Evolutionary conservation across 768 basidiomycete genomes (phyloP).

Genomic region (Mycena venus): DNA sequence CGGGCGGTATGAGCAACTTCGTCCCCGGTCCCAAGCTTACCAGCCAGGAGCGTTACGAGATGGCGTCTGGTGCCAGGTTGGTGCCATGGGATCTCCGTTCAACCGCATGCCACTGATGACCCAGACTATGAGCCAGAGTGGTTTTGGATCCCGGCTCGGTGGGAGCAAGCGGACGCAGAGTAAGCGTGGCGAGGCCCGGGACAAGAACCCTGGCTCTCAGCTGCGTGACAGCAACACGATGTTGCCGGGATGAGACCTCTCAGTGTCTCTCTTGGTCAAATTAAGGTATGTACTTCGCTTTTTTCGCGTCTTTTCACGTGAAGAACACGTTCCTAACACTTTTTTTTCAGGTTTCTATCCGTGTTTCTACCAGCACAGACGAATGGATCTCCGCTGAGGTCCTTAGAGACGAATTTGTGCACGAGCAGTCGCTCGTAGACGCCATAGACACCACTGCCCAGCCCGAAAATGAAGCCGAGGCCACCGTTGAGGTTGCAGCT

Average conservation of each 20-base stretch:
- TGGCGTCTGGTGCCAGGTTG: constrained; percentile 62
- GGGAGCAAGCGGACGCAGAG: constrained; percentile 77
- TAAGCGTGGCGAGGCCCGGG: constrained; percentile 88
- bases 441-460: constrained; percentile 66
- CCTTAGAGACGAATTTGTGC: constrained; percentile 88
- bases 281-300: constrained; percentile 59
- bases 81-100: constrained; percentile 61
- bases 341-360: constrained; percentile 78
- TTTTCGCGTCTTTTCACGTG: constrained; percentile 21
- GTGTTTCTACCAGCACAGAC: constrained; percentile 83
- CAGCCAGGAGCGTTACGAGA: constrained; percentile 78
- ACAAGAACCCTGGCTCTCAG: constrained; percentile 63
- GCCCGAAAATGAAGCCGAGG: constrained; percentile 69
- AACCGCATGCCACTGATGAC: constrained; percentile 72
- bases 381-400: constrained; percentile 96
- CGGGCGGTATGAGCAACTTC: constrained; percentile 77
- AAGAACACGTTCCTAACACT: constrained; percentile 13
- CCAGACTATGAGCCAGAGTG: constrained; percentile 77
- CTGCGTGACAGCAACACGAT: no score
- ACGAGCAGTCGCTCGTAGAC: constrained; percentile 71
- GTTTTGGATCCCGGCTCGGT: constrained; percentile 63
- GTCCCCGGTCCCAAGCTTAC: constrained; percentile 69
- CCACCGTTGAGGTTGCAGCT: constrained; percentile 82
- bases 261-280: constrained; percentile 60
- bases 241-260: constrained; percentile 68